These are phyloP conservation scores for Phytopythium chamaehyphon DNA, from an alignment of 352 stramenopile species.

Conservation along the genomic window DNA sequence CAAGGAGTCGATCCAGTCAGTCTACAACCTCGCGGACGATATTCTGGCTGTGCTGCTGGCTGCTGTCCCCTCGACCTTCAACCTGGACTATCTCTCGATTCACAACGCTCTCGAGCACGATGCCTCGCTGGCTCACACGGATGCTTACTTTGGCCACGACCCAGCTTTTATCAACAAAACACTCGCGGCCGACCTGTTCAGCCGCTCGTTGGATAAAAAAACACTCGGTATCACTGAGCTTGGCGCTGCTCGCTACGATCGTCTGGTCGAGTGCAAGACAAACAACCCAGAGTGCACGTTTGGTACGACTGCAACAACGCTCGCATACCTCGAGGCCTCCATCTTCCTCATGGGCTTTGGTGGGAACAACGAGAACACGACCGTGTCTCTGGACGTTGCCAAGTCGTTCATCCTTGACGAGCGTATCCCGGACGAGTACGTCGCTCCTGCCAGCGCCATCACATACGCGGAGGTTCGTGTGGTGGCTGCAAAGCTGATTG, in stretches of 20 bases:
- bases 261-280: slow-evolving; percentile 19
- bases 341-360: slow-evolving; percentile 32
- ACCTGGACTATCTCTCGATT: slow-evolving; percentile 20
- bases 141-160: slow-evolving; percentile 37
- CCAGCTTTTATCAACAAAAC: slow-evolving; percentile 22
- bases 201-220: slow-evolving; percentile 13
- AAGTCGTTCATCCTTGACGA: slow-evolving; percentile 31
- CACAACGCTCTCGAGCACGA: slow-evolving; percentile 48
- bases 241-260: slow-evolving; percentile 23
- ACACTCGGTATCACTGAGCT: slow-evolving; percentile 28
- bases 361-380: slow-evolving; percentile 24
- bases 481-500: slow-evolving; percentile 23
- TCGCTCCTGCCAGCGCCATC: slow-evolving; percentile 14
- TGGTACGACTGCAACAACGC: slow-evolving; percentile 18
- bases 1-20: no score
- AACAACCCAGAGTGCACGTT: slow-evolving; percentile 37
- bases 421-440: slow-evolving; percentile 27
- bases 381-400: slow-evolving; percentile 19
- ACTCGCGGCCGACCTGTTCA: slow-evolving; percentile 29
- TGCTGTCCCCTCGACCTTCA: slow-evolving; percentile 17
- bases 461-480: slow-evolving; percentile 15
- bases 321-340: slow-evolving; percentile 29
- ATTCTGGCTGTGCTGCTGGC: slow-evolving; percentile 14
- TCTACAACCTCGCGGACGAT: slow-evolving; percentile 24
- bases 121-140: slow-evolving; percentile 43